phyloP scores from a whole-genome alignment of 2,329 filamentous ascomycete species.

The Pseudopithomyces chartarum region DNA sequence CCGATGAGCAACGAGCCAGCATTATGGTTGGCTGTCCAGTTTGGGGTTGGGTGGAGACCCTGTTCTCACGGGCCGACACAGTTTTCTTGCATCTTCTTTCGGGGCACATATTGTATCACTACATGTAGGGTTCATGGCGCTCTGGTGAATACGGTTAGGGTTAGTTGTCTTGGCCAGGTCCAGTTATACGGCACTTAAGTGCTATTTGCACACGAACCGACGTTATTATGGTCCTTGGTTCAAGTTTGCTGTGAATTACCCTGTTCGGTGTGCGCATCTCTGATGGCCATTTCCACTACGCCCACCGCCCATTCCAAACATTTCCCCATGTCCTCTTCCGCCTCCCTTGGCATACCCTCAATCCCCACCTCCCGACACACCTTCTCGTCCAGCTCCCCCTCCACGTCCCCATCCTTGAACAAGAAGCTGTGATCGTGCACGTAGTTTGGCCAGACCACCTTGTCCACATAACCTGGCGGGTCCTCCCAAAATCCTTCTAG shows the following conservation, averaged over 20 bases:
- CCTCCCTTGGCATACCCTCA: slow-evolving; percentile 47
- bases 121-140: slow-evolving; percentile 15
- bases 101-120: slow-evolving; percentile 16
- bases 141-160: slow-evolving; percentile 10
- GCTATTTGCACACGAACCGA: neutral
- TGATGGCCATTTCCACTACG: slow-evolving; percentile 28
- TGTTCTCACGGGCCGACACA: neutral
- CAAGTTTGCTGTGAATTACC: neutral
- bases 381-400: slow-evolving; percentile 58
- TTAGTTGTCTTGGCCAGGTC: slow-evolving; percentile 5
- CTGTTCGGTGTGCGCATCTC: neutral
- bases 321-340: slow-evolving; percentile 37
- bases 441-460: slow-evolving; percentile 96
- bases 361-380: slow-evolving; percentile 35
- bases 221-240: neutral
- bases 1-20: neutral
- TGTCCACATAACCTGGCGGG: slow-evolving; percentile 90
- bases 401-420: slow-evolving; percentile 71
- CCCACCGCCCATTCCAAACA: slow-evolving; percentile 39
- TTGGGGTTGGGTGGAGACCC: neutral
- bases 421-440: slow-evolving; percentile 80
- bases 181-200: neutral
- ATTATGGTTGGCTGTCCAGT: neutral
- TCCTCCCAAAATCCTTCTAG: slow-evolving; percentile 90
- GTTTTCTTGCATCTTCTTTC: neutral